These are phyloP conservation scores for Leccinum uliginosum DNA, from an alignment of 768 basidiomycete genomes.

Conservation along the genomic window DNA sequence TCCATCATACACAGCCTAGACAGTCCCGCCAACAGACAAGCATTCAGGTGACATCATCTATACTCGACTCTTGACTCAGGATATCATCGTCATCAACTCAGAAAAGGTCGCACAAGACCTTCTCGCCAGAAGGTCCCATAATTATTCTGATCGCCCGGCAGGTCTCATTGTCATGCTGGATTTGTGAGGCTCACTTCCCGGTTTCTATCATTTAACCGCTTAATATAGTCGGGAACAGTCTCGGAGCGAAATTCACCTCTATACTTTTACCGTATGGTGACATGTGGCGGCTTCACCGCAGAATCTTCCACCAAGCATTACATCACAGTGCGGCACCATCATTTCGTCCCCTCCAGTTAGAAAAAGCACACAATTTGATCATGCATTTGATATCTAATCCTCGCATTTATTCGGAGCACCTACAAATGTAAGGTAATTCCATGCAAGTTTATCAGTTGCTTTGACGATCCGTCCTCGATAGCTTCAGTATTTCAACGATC, in stretches of 20 bases:
- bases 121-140: conserved; percentile 15
- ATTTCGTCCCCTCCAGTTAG: conserved; percentile 32
- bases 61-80: not conserved
- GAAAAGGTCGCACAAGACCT: conserved; percentile 24
- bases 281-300: not conserved
- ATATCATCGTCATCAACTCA: conserved; percentile 24
- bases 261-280: not conserved
- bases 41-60: conserved; percentile 19
- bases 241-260: conserved; percentile 16
- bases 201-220: not conserved
- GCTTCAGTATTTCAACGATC: conserved; percentile 18
- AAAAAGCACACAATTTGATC: conserved; percentile 31
- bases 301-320: not conserved
- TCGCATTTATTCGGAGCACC: conserved; percentile 18
- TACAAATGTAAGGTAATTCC: conserved; percentile 11
- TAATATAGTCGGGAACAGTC: conserved; percentile 5
- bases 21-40: not conserved
- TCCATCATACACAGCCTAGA: not conserved
- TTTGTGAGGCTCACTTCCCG: conserved; percentile 10
- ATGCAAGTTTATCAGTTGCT: not conserved
- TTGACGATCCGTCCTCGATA: conserved; percentile 2
- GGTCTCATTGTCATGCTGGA: conserved; percentile 13
- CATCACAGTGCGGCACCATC: conserved; percentile 9
- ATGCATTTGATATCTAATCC: conserved; percentile 22
- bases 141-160: conserved; percentile 22